phyloP scores from a whole-genome alignment of 305 asterid genomes.

The Plantago lanceolata region DNA sequence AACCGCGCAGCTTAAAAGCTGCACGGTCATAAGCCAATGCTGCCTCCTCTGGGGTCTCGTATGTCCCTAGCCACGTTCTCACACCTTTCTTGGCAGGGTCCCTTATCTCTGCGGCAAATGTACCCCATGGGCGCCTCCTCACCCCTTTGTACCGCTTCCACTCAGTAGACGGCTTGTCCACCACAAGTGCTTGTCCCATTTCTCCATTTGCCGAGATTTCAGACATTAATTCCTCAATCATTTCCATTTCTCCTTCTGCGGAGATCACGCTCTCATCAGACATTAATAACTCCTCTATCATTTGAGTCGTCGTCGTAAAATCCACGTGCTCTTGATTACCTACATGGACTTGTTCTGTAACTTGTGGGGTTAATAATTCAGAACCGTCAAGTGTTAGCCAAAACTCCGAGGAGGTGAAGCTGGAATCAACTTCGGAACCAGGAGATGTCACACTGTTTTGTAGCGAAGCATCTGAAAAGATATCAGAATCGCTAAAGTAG shows the following conservation, averaged over 20 bases:
- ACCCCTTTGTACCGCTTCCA: conserved; percentile 33
- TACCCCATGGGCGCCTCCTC: conserved; percentile 39
- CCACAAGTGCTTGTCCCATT: not conserved
- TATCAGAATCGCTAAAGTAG: not conserved
- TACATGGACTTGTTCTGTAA: not conserved
- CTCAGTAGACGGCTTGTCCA: conserved; percentile 5
- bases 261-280: too few relatives aligned
- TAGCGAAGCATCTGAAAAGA: not conserved
- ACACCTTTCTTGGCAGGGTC: conserved; percentile 31
- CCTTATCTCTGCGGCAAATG: conserved; percentile 38
- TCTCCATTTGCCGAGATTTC: too few relatives aligned
- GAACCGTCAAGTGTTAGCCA: not conserved
- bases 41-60: not conserved
- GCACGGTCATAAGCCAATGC: not conserved
- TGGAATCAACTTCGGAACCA: not conserved
- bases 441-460: not conserved
- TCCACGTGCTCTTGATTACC: not conserved
- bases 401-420: not conserved
- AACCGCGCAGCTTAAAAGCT: not conserved
- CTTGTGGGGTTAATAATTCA: not conserved
- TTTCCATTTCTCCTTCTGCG: too few relatives aligned
- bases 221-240: not conserved
- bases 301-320: not conserved
- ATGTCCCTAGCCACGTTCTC: not conserved
- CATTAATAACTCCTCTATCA: not conserved